These are phyloP conservation scores for Didymella segeticola DNA, from an alignment of 2,329 filamentous ascomycete species.

Conservation along the genomic window DNA sequence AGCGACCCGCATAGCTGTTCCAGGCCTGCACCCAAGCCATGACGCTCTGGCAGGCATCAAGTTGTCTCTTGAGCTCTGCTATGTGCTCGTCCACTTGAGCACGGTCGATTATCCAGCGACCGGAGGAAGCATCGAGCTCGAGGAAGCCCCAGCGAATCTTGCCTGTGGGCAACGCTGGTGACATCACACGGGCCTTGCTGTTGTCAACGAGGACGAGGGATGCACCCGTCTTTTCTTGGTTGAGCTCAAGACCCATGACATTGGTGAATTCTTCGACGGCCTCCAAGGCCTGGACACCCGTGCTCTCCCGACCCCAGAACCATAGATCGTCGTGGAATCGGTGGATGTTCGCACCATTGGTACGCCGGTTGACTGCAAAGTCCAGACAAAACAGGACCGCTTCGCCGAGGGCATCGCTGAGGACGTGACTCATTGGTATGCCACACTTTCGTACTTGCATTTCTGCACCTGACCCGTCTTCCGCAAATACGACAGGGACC, in stretches of 20 bases:
- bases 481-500: conserved; percentile 64
- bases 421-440: conserved; percentile 64
- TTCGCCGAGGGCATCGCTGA: conserved; percentile 68
- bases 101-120: conserved; percentile 67
- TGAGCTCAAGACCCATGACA: conserved; percentile 65
- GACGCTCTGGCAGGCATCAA: conserved; percentile 61
- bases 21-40: conserved; percentile 67
- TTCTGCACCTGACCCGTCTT: conserved; percentile 58
- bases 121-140: conserved; percentile 58
- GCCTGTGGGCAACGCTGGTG: conserved; percentile 57
- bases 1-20: conserved; percentile 64
- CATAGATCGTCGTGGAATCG: conserved; percentile 71
- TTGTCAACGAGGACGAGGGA: conserved; percentile 52
- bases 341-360: conserved; percentile 62
- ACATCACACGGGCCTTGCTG: conserved; percentile 22
- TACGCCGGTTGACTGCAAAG: conserved; percentile 66
- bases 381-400: conserved; percentile 69
- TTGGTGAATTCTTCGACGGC: conserved; percentile 62
- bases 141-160: conserved; percentile 68
- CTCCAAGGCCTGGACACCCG: conserved; percentile 65
- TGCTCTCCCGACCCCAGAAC: conserved; percentile 67
- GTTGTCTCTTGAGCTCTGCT: conserved; percentile 64
- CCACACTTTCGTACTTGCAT: conserved; percentile 61
- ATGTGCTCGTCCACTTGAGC: conserved; percentile 65
- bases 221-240: conserved; percentile 64